Base-by-base conservation (phyloP, 73 alveolate species). In the Paramecium sonneborni region DNA sequence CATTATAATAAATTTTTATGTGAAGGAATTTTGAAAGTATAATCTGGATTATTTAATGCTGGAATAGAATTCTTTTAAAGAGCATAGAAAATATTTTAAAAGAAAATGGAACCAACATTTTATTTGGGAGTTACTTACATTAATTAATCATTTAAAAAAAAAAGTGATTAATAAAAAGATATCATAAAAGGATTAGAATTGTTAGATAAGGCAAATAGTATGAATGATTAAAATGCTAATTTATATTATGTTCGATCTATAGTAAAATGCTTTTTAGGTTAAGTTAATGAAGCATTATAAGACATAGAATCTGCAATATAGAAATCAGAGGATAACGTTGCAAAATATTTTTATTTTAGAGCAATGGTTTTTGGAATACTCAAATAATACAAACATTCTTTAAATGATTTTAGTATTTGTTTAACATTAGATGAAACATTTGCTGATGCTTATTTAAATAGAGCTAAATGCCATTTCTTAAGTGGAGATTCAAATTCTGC, bases 251-350 rank as follows among this genome's bases (percentile, higher is more conserved):
- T 72, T 35, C 39, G 94, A 1, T 93, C 94, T 7, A 88, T 93
- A 9, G 94, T 93, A 7, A 85, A 84, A 43, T 62, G 85, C 32
- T 93, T 58, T 35, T 57, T 84, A 43, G 94, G 89, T 4, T 56
- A 93, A 57, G 38, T 52, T 3, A 48, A 39, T 26, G 96, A 93
- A 24, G 88, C 88, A 9, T 35, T 93, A 12, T 20, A 37, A 8
- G 96, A 93, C 18, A 55, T 93, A 10, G 96, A 93, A 6, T 15
- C 41, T n/a, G 96, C 96, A 12, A 93, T 93, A 1, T 87, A 93
- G 26, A 93, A 93, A 76, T 43, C 93, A 18, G 96, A 93, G 72
- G 96, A 93, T 35, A 93, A 93, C 48, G 91, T 84, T 12, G 87
- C 94, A 0, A 84, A 72, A 15, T 92, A 93, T 44, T 93, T 57